A percentile compares a stretch with the other conserved stretches of the same genome.
These are phyloP conservation scores for Zizania palustris DNA, from an alignment of 202 grass and related monocot genomes.

Conservation along the genomic window DNA sequence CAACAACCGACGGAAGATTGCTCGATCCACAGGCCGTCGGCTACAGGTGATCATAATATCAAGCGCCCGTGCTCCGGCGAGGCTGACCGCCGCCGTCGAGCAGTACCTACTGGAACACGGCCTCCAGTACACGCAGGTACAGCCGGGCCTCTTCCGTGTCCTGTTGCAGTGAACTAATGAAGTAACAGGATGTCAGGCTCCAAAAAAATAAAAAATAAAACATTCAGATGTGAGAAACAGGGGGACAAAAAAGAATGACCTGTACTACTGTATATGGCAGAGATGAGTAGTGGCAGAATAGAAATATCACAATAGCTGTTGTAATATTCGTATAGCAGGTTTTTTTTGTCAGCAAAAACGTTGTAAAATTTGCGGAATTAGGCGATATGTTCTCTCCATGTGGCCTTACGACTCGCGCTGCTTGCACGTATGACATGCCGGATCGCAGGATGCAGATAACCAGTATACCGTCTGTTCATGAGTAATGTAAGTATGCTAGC, in stretches of 20 bases:
- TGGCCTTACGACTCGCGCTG: neutral
- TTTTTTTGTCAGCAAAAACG: conserved; percentile 58
- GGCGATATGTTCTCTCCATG: conserved; percentile 54
- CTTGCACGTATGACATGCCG: neutral
- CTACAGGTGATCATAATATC: conserved; percentile 71
- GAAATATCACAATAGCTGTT: conserved; percentile 51
- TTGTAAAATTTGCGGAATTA: conserved; percentile 80
- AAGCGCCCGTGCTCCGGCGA: conserved; percentile 54
- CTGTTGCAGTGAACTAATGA: conserved; percentile 71
- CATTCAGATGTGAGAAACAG: conserved; percentile 38
- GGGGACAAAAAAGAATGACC: conserved; percentile 35
- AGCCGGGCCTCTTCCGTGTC: conserved; percentile 71
- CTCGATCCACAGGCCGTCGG: conserved; percentile 57
- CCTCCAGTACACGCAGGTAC: conserved; percentile 56
- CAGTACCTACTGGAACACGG: conserved; percentile 84
- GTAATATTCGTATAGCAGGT: conserved; percentile 61
- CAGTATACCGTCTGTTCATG: too few species aligned
- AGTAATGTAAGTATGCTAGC: too few species aligned
- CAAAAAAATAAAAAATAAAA: too few species aligned
- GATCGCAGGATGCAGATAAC: too few species aligned
- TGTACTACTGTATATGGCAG: conserved; percentile 82
- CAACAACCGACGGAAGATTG: conserved; percentile 65
- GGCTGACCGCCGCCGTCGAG: conserved; percentile 64
- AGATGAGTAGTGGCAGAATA: conserved; percentile 64
- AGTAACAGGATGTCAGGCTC: neutral